phyloP scores from a whole-genome alignment of 306 rosid genomes.

The Comarum palustre region DNA sequence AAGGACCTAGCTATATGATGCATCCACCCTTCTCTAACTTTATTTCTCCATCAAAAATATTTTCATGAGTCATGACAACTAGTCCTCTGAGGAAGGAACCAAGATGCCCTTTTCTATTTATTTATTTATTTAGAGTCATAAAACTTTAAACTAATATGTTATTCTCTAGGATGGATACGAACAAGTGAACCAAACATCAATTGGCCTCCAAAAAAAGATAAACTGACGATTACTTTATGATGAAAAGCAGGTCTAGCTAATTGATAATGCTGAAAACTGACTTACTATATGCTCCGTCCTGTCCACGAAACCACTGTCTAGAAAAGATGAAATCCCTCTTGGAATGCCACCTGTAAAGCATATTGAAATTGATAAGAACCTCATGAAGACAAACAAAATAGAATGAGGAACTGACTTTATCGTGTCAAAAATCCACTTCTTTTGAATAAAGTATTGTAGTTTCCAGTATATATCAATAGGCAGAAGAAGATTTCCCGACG shows the following conservation, averaged over 20 bases:
- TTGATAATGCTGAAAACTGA: neutral
- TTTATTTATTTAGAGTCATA: neutral
- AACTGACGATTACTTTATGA: neutral
- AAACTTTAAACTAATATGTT: neutral
- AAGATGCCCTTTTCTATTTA: neutral
- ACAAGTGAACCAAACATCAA: neutral
- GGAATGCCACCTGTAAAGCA: slow-evolving; percentile 72
- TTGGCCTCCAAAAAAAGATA: neutral
- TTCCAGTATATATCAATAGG: neutral
- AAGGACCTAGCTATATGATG: neutral
- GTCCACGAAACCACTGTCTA: slow-evolving; percentile 91
- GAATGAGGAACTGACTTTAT: neutral
- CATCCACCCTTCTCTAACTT: neutral
- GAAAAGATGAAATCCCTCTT: slow-evolving; percentile 88
- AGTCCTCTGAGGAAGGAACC: neutral
- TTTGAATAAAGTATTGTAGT: neutral
- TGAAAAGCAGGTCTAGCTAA: slow-evolving; percentile 6
- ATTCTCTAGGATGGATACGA: neutral
- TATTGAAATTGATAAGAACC: neutral
- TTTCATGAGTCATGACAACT: neutral
- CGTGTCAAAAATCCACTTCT: neutral
- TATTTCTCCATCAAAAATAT: neutral
- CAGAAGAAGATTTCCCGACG: neutral
- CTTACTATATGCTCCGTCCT: slow-evolving; percentile 96
- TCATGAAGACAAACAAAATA: slow-evolving; percentile 12